Conservation (phyloP, 306 rosid species). For the Biancaea sappan region DNA sequence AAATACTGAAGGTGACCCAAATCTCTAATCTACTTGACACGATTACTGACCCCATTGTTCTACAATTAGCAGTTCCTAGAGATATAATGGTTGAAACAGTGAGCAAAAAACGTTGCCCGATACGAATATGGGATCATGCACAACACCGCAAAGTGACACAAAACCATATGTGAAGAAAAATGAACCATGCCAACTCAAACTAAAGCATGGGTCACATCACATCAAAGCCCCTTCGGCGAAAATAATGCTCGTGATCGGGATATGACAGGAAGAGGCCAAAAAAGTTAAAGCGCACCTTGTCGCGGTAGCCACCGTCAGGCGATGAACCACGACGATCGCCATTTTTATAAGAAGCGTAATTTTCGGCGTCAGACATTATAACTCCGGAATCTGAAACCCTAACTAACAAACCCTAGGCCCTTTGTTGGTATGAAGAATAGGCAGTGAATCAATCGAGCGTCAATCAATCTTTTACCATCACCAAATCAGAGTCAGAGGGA, state of each 20-base stretch:
- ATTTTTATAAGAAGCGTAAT: constrained; percentile 22
- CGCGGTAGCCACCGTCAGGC: constrained; percentile 24
- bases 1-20: neutral
- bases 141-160: constrained; percentile 2
- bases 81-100: neutral
- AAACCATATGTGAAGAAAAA: neutral
- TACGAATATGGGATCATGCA: constrained; percentile 18
- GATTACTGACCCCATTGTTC: neutral
- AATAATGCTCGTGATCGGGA: neutral
- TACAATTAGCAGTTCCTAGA: neutral
- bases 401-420: constrained; percentile 30
- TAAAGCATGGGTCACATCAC: neutral
- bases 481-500: no score
- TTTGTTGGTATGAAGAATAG: neutral
- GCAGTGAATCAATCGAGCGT: neutral
- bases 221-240: neutral
- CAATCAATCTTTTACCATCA: neutral
- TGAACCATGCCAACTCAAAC: neutral
- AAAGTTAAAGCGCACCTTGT: constrained; percentile 23
- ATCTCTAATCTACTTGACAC: neutral
- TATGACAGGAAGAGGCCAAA: neutral
- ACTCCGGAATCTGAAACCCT: constrained; percentile 41
- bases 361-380: constrained; percentile 64
- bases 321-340: constrained; percentile 36
- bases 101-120: neutral